Evolutionary conservation across 2,329 filamentous ascomycete species (phyloP).

Genomic region (Sarocladium kiliense): DNA sequence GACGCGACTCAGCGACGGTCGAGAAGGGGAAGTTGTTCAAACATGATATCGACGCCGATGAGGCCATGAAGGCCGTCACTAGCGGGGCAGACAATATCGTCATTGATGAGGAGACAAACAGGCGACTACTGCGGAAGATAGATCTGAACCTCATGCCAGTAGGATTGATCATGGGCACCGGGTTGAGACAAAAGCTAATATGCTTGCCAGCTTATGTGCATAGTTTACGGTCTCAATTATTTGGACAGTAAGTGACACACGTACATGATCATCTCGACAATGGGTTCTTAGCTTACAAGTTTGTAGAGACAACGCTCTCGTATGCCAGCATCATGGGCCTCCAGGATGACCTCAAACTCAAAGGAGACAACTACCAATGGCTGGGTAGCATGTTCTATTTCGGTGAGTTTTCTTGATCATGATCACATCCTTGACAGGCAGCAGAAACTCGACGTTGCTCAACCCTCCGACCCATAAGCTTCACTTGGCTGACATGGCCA

Average conservation of each 20-base stretch:
- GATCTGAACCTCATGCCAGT: conserved; percentile 16
- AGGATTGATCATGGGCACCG: too few species aligned
- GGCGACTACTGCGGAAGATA: conserved; percentile 21
- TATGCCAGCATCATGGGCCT: conserved; percentile 22
- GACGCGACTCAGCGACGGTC: neutral
- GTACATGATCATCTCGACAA: too few species aligned
- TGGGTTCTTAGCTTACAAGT: too few species aligned
- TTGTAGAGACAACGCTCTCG: conserved; percentile 1
- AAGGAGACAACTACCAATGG: conserved; percentile 44
- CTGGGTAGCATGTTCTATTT: conserved; percentile 42
- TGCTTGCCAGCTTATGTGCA: conserved; percentile 6
- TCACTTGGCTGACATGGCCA: too few species aligned
- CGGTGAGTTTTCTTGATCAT: too few species aligned
- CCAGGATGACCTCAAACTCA: conserved; percentile 34
- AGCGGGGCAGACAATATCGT: neutral
- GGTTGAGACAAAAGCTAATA: too few species aligned
- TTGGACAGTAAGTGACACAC: conserved; percentile 6
- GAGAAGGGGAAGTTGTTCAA: conserved; percentile 8
- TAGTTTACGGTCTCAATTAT: conserved; percentile 6
- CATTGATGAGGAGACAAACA: conserved; percentile 8
- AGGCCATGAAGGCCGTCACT: neutral
- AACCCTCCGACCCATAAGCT: too few species aligned
- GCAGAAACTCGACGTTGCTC: too few species aligned
- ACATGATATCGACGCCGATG: conserved; percentile 6
- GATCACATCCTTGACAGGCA: too few species aligned